Evolutionary conservation across 306 rosid species (phyloP).

Genomic region (Casuarina cunninghamiana): DNA sequence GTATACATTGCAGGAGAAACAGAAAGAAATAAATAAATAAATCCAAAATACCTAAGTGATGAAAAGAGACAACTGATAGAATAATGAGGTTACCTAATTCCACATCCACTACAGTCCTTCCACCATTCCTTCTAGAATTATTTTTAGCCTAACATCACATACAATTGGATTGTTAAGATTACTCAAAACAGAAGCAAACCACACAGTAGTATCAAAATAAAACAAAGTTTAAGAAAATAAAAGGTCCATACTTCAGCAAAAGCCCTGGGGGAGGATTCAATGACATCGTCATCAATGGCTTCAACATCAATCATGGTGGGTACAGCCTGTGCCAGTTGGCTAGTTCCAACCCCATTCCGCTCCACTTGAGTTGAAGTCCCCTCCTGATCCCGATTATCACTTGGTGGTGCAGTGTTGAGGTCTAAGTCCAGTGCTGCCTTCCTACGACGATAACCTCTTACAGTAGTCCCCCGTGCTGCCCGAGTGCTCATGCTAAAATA

Average conservation of each 20-base stretch:
- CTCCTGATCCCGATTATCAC: constrained; percentile 42
- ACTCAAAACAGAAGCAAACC: constrained; percentile 6
- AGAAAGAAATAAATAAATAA: neutral
- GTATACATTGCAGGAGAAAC: neutral
- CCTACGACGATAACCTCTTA: constrained; percentile 43
- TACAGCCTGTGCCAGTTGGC: constrained; percentile 24
- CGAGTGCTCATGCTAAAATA: constrained; percentile 41
- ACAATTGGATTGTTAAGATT: constrained; percentile 12
- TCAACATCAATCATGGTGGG: constrained; percentile 71
- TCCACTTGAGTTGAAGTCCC: constrained; percentile 39
- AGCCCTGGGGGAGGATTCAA: constrained; percentile 77
- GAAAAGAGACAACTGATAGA: neutral
- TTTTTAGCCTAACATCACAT: constrained; percentile 63
- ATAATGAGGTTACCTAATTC: constrained; percentile 60
- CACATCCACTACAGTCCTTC: constrained; percentile 67
- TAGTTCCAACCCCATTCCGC: constrained; percentile 24
- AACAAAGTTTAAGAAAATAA: neutral
- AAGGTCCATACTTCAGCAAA: constrained; percentile 65
- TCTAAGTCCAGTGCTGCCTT: constrained; percentile 41
- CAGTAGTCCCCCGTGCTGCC: constrained; percentile 23
- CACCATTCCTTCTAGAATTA: constrained; percentile 68
- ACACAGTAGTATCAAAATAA: constrained; percentile 9
- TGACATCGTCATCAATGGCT: constrained; percentile 84
- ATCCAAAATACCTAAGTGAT: neutral
- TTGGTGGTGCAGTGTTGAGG: constrained; percentile 51